A percentile compares a stretch with the other conserved stretches of the same genome.
phyloP scores from a whole-genome alignment of 1,139 yeast species.

The Suhomyces wounanorum region DNA sequence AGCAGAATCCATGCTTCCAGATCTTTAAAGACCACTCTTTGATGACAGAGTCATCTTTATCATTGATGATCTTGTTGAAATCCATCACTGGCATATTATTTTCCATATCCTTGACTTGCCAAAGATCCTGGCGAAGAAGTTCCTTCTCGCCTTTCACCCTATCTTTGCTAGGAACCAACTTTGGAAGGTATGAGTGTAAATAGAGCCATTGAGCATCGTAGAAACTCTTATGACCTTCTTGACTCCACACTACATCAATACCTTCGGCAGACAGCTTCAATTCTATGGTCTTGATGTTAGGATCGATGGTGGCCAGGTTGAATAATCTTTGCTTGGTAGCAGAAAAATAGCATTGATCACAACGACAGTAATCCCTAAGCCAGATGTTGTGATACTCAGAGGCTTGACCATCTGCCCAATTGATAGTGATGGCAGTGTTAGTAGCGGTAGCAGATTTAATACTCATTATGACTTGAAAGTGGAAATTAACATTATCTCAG shows the following conservation, averaged over 20 bases:
- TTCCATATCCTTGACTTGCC: slow-evolving; percentile 54
- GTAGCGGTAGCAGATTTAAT: slow-evolving; percentile 7
- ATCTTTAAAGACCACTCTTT: slow-evolving; percentile 63
- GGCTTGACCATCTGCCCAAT: slow-evolving; percentile 17
- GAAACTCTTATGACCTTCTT: slow-evolving; percentile 50
- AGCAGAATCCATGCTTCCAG: slow-evolving; percentile 62
- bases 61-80: slow-evolving; percentile 48
- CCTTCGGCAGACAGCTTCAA: slow-evolving; percentile 17
- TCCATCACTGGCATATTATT: slow-evolving; percentile 54
- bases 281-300: slow-evolving; percentile 42
- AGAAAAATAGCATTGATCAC: slow-evolving; percentile 59
- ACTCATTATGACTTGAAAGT: background rate
- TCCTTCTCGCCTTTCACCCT: slow-evolving; percentile 34
- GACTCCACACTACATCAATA: slow-evolving; percentile 46
- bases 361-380: slow-evolving; percentile 73
- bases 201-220: slow-evolving; percentile 56
- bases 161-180: slow-evolving; percentile 32
- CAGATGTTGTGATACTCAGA: slow-evolving; percentile 54
- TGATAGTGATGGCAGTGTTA: slow-evolving; percentile 10
- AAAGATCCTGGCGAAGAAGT: slow-evolving; percentile 34
- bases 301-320: slow-evolving; percentile 56
- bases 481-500: background rate
- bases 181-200: slow-evolving; percentile 62
- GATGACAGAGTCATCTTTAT: slow-evolving; percentile 45
- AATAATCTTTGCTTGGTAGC: slow-evolving; percentile 65